Evolutionary conservation across 345 rosid genomes (phyloP).

Genomic region (Euphorbia pulcherrima): DNA sequence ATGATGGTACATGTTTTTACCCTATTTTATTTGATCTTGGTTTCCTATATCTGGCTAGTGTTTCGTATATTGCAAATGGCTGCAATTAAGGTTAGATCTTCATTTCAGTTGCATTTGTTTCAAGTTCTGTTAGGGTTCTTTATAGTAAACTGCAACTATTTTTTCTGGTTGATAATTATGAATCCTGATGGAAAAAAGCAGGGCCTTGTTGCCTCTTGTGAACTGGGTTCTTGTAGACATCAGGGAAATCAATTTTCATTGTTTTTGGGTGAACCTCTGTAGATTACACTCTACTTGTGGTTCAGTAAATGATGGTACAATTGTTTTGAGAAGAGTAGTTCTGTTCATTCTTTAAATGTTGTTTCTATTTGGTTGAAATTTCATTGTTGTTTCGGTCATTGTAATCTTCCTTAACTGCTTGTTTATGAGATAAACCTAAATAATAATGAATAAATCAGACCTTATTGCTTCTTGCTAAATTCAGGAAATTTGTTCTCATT

Average conservation of each 20-base stretch:
- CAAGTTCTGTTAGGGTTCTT: not conserved
- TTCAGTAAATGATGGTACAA: not conserved
- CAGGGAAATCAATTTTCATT: slow-evolving; percentile 22
- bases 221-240: slow-evolving; percentile 24
- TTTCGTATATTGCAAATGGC: not conserved
- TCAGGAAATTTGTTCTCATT: slow-evolving; percentile 32
- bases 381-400: no score
- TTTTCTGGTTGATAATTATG: not conserved
- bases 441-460: slow-evolving; percentile 41
- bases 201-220: slow-evolving; percentile 33
- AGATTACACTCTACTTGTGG: slow-evolving; percentile 10
- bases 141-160: no score
- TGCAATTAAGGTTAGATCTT: not conserved
- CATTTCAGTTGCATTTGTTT: not conserved
- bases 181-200: slow-evolving; percentile 40
- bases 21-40: no score
- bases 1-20: slow-evolving; percentile 40
- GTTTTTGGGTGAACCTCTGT: slow-evolving; percentile 10
- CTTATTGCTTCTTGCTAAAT: slow-evolving; percentile 29
- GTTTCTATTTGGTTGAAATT: no score
- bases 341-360: slow-evolving; percentile 9
- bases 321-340: not conserved
- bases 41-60: not conserved
- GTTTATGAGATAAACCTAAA: not conserved
- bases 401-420: no score